Percentiles rank a stretch among this genome's conserved stretches.
Conservation (phyloP, 208 protist genomes). For the Porcisia hertigi region DNA sequence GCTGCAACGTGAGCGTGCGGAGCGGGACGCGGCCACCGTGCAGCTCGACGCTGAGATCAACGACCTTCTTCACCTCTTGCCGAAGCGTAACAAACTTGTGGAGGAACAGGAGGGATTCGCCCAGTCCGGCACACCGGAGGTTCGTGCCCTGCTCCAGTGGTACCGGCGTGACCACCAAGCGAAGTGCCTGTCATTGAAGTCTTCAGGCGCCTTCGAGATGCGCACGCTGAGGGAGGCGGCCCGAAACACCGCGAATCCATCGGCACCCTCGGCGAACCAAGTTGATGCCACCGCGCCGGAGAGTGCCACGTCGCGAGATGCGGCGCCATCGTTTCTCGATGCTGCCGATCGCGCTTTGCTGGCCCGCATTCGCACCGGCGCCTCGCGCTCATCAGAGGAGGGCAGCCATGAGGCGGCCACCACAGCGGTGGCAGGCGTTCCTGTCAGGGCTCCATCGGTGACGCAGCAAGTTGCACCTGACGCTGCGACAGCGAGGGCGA, state of each 20-base stretch:
- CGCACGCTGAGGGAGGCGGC: constrained; percentile 14
- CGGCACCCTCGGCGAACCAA: neutral
- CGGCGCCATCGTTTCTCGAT: constrained; percentile 23
- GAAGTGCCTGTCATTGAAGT: constrained; percentile 47
- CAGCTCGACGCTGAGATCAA: constrained; percentile 76
- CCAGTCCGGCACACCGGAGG: constrained; percentile 53
- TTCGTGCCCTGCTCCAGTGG: constrained; percentile 51
- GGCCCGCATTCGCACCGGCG: constrained; percentile 24
- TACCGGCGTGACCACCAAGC: constrained; percentile 52
- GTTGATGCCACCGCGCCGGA: constrained; percentile 3
- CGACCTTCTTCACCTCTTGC: constrained; percentile 65
- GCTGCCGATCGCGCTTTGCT: constrained; percentile 30
- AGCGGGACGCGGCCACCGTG: constrained; percentile 55
- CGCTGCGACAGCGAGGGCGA: constrained; percentile 11
- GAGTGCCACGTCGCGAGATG: neutral
- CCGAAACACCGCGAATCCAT: neutral
- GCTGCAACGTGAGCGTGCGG: constrained; percentile 66
- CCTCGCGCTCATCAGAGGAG: constrained; percentile 16
- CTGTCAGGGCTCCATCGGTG: neutral
- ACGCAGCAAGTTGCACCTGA: constrained; percentile 1
- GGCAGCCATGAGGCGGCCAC: neutral
- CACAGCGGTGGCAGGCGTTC: neutral
- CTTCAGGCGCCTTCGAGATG: constrained; percentile 48
- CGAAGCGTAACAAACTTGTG: constrained; percentile 53
- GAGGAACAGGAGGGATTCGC: constrained; percentile 70